A percentile compares a stretch with the other conserved stretches of the same genome.
These are phyloP conservation scores for Syncephalastrum monosporum DNA, from an alignment of 371 early-diverging fungal genomes.

Conservation along the genomic window DNA sequence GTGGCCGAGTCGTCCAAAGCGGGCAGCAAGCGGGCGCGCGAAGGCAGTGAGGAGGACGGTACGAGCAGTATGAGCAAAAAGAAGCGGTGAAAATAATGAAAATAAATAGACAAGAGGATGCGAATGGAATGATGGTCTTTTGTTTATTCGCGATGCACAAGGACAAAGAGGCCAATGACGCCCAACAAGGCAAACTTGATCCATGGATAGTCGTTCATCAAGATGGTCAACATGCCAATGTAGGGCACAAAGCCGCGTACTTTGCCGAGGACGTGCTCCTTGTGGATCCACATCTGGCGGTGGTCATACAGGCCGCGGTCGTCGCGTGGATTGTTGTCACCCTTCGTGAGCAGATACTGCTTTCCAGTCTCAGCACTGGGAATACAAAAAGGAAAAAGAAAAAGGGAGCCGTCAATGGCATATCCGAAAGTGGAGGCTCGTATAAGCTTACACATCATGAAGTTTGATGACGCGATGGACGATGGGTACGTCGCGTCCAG, in stretches of 20 bases:
- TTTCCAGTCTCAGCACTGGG: constrained; percentile 60
- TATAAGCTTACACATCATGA: constrained; percentile 69
- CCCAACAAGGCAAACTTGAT: constrained; percentile 81
- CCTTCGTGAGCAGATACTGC: constrained; percentile 95
- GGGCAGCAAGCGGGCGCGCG: constrained; percentile 10
- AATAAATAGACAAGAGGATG: not conserved
- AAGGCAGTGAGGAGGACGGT: constrained; percentile 3
- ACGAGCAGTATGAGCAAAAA: not conserved
- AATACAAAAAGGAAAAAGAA: not conserved
- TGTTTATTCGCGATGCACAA: constrained; percentile 57
- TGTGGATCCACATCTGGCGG: constrained; percentile 89
- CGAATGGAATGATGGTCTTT: not conserved
- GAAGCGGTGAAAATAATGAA: constrained; percentile 7
- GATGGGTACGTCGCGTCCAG: constrained; percentile 93
- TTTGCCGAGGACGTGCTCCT: constrained; percentile 86
- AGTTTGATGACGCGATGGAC: constrained; percentile 96
- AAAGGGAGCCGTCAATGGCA: not conserved
- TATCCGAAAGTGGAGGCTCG: not conserved
- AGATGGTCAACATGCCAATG: constrained; percentile 96
- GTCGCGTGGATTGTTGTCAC: constrained; percentile 95
- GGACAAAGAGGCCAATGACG: constrained; percentile 72
- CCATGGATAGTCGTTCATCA: constrained; percentile 94
- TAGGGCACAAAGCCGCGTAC: constrained; percentile 87
- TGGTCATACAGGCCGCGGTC: constrained; percentile 93
- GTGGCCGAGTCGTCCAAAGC: constrained; percentile 6